Conservation (phyloP, 2,329 filamentous ascomycete genomes). For the Xylariaceae sp. region DNA sequence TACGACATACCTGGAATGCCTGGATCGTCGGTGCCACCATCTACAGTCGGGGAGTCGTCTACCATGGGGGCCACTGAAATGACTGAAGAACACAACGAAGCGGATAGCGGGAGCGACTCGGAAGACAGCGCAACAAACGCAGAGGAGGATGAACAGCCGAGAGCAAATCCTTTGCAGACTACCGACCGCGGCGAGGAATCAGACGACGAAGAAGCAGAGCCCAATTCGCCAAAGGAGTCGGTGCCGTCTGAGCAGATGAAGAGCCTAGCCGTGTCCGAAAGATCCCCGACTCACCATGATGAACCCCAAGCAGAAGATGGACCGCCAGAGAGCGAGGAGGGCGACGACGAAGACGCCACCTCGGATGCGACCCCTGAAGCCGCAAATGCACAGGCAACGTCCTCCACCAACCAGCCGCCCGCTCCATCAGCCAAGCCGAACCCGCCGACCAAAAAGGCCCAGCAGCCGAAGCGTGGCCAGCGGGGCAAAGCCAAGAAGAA, state of each 20-base stretch:
- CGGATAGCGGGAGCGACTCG: constrained; percentile 24
- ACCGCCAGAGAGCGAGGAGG: constrained; percentile 3
- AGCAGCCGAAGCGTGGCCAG: constrained; percentile 61
- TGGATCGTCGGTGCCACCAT: constrained; percentile 1
- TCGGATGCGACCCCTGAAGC: constrained; percentile 19
- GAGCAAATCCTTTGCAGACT: constrained; percentile 29
- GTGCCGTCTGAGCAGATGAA: constrained; percentile 15
- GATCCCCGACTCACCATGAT: no score
- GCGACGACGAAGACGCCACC: constrained; percentile 29
- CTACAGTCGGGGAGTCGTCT: constrained; percentile 4
- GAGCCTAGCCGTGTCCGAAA: constrained; percentile 12
- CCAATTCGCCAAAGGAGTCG: no score
- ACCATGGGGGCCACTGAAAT: constrained; percentile 3
- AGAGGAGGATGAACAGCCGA: constrained; percentile 18
- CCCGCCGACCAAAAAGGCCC: constrained; percentile 29
- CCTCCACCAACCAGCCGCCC: constrained; percentile 24
- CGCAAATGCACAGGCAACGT: no score
- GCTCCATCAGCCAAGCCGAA: constrained; percentile 18
- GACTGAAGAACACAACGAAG: constrained; percentile 15
- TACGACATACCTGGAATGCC: constrained; percentile 19
- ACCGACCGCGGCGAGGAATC: constrained; percentile 4
- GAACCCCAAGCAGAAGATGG: constrained; percentile 13
- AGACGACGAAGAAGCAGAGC: constrained; percentile 28
- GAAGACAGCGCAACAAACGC: constrained; percentile 25
- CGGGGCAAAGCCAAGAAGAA: constrained; percentile 79